Evolutionary conservation across 176 grass and related monocot species (phyloP), one percentile per base, ranked within the genome.

Genomic region (Lolium perenne): DNA sequence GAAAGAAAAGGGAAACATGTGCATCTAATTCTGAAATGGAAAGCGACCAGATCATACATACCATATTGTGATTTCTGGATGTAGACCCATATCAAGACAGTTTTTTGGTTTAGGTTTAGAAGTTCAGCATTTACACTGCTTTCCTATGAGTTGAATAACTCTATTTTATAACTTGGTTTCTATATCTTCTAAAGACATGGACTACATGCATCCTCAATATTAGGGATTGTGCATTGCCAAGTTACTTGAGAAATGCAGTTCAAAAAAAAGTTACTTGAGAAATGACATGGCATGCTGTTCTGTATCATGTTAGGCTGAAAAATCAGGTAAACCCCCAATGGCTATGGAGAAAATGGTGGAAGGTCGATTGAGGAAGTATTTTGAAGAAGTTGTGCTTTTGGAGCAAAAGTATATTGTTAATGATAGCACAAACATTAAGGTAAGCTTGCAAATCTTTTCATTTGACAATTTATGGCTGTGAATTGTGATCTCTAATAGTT

Each of bases 271-370:
- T 64, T 54, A 8, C 61, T 8, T 76, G 21, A 70, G 61, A 80
- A 69, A 76, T 40, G 8, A 82, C 76, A 71, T 82, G 66, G 12
- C 80, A 61, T 84, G 46, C 48, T 38, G 10, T 73, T 66, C 12
- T 71, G 77, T 79, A 73, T 43, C 80, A 50, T 86, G 35, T 62
- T 83, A 99, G 97, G 97, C 97, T 47, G 82, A 95, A 92, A 94
- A 88, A 80, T 99, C 92, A 80, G 94, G 94, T 71, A 99, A 99
- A 79, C 85, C 97, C 16, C 92, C 92, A 89, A 91, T 94, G 87
- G 97, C 92, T 47, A 94, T 99, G 84, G 97, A 99, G 74, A 99
- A 96, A 84, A 99, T 99, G 97, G 94, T 96, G 25, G 97, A 99
- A 91, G 94, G 94, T 20, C 92, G 92, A 82, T 78, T 99, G 63